Conservation (phyloP, 2,329 filamentous ascomycete species). For the Chrysosporium keratinophilum region DNA sequence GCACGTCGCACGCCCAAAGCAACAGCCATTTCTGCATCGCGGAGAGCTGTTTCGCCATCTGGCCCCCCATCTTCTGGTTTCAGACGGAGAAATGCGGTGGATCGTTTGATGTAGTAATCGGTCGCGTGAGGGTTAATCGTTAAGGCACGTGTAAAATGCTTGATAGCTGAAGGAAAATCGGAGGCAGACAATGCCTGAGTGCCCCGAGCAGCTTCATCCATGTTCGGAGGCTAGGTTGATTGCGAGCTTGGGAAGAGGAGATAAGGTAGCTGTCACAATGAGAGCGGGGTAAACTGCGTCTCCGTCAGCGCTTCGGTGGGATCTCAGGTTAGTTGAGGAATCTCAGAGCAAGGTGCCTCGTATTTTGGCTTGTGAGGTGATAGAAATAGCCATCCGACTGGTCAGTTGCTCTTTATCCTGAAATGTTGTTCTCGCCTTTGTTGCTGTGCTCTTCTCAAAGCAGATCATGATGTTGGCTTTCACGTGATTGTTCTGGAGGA, state of each 20-base stretch:
- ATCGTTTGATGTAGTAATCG: constrained; percentile 70
- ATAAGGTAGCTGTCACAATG: neutral
- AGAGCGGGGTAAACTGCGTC: neutral
- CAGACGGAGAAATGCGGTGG: constrained; percentile 62
- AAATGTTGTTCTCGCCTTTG: too few relatives aligned
- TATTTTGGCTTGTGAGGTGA: neutral
- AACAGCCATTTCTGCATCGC: constrained; percentile 58
- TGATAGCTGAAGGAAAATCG: constrained; percentile 58
- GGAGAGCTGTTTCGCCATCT: constrained; percentile 45
- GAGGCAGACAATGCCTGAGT: constrained; percentile 50
- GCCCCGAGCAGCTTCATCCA: constrained; percentile 48
- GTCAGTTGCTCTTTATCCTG: too few relatives aligned
- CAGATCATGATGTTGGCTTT: too few relatives aligned
- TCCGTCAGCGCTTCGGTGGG: neutral
- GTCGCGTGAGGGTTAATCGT: constrained; percentile 54
- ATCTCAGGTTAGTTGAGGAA: too few relatives aligned
- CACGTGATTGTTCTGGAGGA: too few relatives aligned
- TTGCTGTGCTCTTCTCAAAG: too few relatives aligned
- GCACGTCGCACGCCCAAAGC: constrained; percentile 54
- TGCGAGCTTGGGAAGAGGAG: neutral
- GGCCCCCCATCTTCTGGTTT: constrained; percentile 40
- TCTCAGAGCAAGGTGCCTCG: too few relatives aligned
- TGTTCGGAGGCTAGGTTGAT: constrained; percentile 20
- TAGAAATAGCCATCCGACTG: neutral
- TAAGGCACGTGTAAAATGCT: constrained; percentile 58